phyloP scores from a whole-genome alignment of 768 basidiomycete species.

The Naganishia randhawae region DNA sequence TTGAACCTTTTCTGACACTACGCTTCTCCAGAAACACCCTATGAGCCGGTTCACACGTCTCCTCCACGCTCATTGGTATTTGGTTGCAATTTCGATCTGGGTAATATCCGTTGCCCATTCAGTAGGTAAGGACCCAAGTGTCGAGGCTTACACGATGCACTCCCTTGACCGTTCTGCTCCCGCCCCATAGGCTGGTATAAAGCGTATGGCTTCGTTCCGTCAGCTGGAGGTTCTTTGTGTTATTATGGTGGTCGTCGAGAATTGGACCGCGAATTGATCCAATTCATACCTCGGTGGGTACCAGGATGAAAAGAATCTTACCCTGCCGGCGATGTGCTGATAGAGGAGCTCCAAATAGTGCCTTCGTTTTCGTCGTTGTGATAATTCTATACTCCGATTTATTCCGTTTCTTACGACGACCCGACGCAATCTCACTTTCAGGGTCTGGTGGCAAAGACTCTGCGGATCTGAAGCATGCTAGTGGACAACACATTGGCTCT shows the following conservation, averaged over 20 bases:
- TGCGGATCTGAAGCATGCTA: not conserved
- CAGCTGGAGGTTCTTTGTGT: slow-evolving; percentile 36
- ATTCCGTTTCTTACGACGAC: slow-evolving; percentile 44
- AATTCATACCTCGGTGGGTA: slow-evolving; percentile 44
- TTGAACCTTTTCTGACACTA: not conserved
- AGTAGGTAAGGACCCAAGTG: slow-evolving; percentile 42
- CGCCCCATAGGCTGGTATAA: slow-evolving; percentile 40
- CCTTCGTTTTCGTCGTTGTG: slow-evolving; percentile 43
- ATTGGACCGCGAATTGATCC: slow-evolving; percentile 38
- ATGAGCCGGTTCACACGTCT: slow-evolving; percentile 37
- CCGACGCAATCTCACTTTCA: slow-evolving; percentile 41
- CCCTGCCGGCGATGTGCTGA: not conserved
- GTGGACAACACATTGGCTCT: not conserved
- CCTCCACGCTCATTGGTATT: slow-evolving; percentile 38
- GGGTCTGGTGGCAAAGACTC: not conserved
- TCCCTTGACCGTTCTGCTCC: not conserved
- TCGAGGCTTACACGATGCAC: too few relatives aligned
- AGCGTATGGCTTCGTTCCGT: slow-evolving; percentile 36
- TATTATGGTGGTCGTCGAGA: slow-evolving; percentile 36
- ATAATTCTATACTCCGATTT: slow-evolving; percentile 42
- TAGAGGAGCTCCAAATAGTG: slow-evolving; percentile 16
- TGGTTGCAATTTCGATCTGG: slow-evolving; percentile 35
- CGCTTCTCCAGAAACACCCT: slow-evolving; percentile 40
- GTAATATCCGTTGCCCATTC: slow-evolving; percentile 39
- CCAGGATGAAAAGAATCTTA: too few relatives aligned